phyloP scores from a whole-genome alignment of 805 yeast genomes.

The Metschnikowia continentalis region DNA sequence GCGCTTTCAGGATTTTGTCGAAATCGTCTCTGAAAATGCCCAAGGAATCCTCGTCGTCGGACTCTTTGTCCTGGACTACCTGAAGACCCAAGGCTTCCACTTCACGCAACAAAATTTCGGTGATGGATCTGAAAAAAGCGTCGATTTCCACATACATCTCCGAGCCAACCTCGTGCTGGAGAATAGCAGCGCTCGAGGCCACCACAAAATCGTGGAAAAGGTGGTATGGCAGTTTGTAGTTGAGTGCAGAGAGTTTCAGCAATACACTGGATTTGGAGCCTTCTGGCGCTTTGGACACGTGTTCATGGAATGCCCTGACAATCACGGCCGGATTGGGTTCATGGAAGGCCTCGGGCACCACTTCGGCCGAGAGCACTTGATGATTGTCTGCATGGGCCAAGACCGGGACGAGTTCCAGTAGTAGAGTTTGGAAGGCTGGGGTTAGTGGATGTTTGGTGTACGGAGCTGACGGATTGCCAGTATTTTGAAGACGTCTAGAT shows the following conservation, averaged over 20 bases:
- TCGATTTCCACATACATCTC: constrained; percentile 51
- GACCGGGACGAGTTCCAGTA: constrained; percentile 14
- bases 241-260: constrained; percentile 33
- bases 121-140: constrained; percentile 55
- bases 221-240: constrained; percentile 48
- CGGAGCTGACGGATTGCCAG: constrained; percentile 11
- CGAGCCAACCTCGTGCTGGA: constrained; percentile 46
- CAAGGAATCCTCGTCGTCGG: constrained; percentile 20
- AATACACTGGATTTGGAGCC: constrained; percentile 36
- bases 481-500: constrained; percentile 6
- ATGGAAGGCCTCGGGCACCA: constrained; percentile 44
- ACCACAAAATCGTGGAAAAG: constrained; percentile 66
- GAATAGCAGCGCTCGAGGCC: constrained; percentile 47
- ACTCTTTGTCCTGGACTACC: constrained; percentile 11
- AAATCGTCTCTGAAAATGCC: constrained; percentile 54
- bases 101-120: constrained; percentile 63
- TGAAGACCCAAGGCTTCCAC: constrained; percentile 40
- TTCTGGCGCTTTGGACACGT: constrained; percentile 26
- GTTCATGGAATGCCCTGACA: constrained; percentile 38
- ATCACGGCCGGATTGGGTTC: constrained; percentile 45
- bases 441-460: background rate
- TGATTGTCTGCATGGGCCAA: constrained; percentile 9
- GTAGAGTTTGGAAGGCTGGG: constrained; percentile 14
- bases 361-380: constrained; percentile 9
- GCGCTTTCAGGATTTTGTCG: constrained; percentile 51